Evolutionary conservation across 495 filamentous ascomycete species (phyloP).

Genomic region (Penicillium longicatenatum): DNA sequence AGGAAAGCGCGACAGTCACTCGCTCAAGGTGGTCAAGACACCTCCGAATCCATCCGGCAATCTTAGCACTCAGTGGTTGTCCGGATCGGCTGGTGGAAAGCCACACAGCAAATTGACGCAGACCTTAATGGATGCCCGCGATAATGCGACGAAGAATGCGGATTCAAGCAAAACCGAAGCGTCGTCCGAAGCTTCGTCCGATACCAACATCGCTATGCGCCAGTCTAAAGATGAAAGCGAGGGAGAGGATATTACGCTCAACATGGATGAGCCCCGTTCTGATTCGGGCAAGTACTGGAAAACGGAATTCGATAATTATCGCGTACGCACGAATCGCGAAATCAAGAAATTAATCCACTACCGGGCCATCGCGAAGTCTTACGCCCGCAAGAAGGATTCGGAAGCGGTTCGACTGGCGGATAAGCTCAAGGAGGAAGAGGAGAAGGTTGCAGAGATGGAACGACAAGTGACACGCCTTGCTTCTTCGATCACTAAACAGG

Average conservation of each 20-base stretch:
- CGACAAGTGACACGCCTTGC: slow-evolving; percentile 61
- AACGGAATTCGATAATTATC: slow-evolving; percentile 79
- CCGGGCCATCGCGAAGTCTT: slow-evolving; percentile 82
- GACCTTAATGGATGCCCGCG: slow-evolving; percentile 47
- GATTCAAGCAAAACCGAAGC: slow-evolving; percentile 17
- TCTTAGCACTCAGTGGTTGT: slow-evolving; percentile 66
- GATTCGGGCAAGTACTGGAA: slow-evolving; percentile 95
- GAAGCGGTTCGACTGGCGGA: slow-evolving; percentile 72
- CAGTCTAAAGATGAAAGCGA: slow-evolving; percentile 23
- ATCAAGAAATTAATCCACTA: slow-evolving; percentile 79
- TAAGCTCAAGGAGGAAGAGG: slow-evolving; percentile 65
- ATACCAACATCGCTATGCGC: slow-evolving; percentile 9
- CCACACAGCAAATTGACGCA: slow-evolving; percentile 50
- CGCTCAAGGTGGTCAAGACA: slow-evolving; percentile 34
- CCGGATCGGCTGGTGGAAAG: slow-evolving; percentile 51
- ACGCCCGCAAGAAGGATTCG: slow-evolving; percentile 84
- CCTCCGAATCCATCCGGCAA: slow-evolving; percentile 54
- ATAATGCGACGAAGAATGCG: slow-evolving; percentile 33
- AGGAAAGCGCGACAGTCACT: slow-evolving; percentile 42
- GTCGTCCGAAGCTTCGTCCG: slow-evolving; percentile 17
- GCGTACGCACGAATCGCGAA: slow-evolving; percentile 74
- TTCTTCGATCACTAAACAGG: slow-evolving; percentile 52
- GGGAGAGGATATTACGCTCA: slow-evolving; percentile 65
- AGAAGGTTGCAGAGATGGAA: slow-evolving; percentile 57
- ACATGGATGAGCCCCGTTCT: slow-evolving; percentile 78